Conservation (phyloP, 2,329 filamentous ascomycete species). For the Curvularia eragrostidis region DNA sequence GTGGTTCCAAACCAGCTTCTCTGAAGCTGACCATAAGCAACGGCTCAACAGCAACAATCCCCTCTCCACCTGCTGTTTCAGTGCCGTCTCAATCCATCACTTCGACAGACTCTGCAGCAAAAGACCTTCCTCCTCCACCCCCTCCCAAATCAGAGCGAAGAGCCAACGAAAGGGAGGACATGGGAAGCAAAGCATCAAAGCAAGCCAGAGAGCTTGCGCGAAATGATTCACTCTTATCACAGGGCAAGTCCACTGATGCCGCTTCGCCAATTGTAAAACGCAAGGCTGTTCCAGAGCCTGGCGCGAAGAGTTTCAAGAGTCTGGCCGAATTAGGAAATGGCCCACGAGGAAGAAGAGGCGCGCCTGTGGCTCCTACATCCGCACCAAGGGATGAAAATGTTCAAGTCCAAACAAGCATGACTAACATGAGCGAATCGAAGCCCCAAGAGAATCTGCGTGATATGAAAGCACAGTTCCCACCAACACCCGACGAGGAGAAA, state of each 20-base stretch:
- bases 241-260: constrained; percentile 18
- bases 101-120: constrained; percentile 26
- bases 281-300: constrained; percentile 32
- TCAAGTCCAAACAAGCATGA: background rate
- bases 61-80: constrained; percentile 31
- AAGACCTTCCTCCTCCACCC: constrained; percentile 45
- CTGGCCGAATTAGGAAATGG: constrained; percentile 39
- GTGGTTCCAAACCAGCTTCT: constrained; percentile 45
- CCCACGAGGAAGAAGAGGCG: constrained; percentile 39
- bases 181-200: constrained; percentile 36
- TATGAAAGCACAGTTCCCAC: constrained; percentile 31
- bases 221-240: constrained; percentile 41
- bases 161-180: constrained; percentile 19
- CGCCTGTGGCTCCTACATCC: constrained; percentile 30
- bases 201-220: constrained; percentile 26
- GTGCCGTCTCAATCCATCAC: constrained; percentile 17
- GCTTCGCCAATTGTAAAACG: constrained; percentile 30
- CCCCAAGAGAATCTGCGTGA: constrained; percentile 12
- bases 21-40: constrained; percentile 46
- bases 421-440: constrained; percentile 3
- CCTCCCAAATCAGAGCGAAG: constrained; percentile 42
- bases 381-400: constrained; percentile 21
- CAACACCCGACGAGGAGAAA: constrained; percentile 40
- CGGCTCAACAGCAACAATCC: constrained; percentile 47
- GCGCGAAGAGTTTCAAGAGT: constrained; percentile 36